Conservation (phyloP, 441 rosid species). For the Pelargonium citronellum region DNA sequence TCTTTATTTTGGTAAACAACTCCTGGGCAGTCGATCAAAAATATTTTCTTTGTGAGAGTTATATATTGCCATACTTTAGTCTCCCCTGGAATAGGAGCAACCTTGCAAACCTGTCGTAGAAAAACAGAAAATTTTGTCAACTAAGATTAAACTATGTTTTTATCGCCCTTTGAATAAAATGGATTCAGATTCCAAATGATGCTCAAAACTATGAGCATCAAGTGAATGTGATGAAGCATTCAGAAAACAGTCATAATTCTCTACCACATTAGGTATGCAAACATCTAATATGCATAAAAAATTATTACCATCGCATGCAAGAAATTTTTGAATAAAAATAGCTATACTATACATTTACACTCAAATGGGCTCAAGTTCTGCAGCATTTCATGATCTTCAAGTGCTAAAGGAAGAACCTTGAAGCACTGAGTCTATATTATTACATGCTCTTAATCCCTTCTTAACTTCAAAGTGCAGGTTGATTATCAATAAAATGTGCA, state of each 20-base stretch:
- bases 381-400: too few relatives aligned
- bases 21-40: slow-evolving; percentile 93
- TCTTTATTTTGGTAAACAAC: slow-evolving; percentile 88
- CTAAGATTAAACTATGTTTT: background rate
- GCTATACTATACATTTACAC: too few relatives aligned
- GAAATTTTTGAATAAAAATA: too few relatives aligned
- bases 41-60: slow-evolving; percentile 81
- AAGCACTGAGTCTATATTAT: too few relatives aligned
- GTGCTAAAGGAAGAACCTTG: too few relatives aligned
- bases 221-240: background rate
- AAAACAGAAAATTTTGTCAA: slow-evolving; percentile 7
- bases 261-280: too few relatives aligned
- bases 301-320: too few relatives aligned
- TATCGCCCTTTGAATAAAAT: background rate
- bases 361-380: too few relatives aligned
- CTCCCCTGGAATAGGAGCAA: slow-evolving; percentile 96
- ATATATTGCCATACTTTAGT: slow-evolving; percentile 97
- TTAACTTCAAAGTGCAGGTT: background rate
- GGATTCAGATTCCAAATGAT: background rate
- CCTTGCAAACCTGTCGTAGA: slow-evolving; percentile 73
- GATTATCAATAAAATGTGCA: background rate
- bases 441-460: too few relatives aligned
- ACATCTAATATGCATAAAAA: too few relatives aligned
- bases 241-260: background rate
- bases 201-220: background rate